Evolutionary conservation across 495 filamentous ascomycete genomes (phyloP), one percentile per base, ranked within the genome.

Genomic region (Physcia stellaris): DNA sequence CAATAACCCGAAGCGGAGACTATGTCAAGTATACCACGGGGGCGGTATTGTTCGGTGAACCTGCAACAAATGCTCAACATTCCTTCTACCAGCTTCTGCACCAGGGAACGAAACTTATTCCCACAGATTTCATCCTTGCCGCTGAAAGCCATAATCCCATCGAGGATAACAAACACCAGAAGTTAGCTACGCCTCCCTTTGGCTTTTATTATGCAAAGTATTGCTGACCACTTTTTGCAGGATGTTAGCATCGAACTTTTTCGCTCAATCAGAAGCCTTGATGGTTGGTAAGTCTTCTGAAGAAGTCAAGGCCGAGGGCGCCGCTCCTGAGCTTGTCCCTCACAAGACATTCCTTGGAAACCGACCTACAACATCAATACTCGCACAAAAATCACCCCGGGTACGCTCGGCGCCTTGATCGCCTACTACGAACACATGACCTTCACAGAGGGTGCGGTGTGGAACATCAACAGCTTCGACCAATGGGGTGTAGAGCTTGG

Each of bases 281-380:
- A 98, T 98, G 90, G 85, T 96, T 38, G 90, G 90, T 54, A 98
- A 96, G 75, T 86, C 80, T 40, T 71, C 79, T 37, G 85, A 86
- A 28, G 67, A 94, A 62, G 85, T 98, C 46, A 80, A 84, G 60
- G 74, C 80, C 23, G 90, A 98, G 62, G 83, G 82, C 38, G 83
- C 86, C 2, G 68, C 86, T 16, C 79, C 86, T 38, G 67, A 83
- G 40, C 70, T 98, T 16, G 77, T 93, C 24, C 75, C 86, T n/a
- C 90, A 98, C 77, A 98, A 96, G 77, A 87, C 88, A 17, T 98
- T 98, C 83, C 68, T 94, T 20, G 90, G 90, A 46, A 96, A 98
- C 73, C 74, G 90, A 24, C 90, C 90, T 10, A 98, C 90, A 1
- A 98, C 90, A 32, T 86, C 79, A 45, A 90, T 98, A 46, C 73